Evolutionary conservation across 2,329 filamentous ascomycete genomes (phyloP), one percentile per base, ranked within the genome.

Genomic region (Penicillium janthinellum): DNA sequence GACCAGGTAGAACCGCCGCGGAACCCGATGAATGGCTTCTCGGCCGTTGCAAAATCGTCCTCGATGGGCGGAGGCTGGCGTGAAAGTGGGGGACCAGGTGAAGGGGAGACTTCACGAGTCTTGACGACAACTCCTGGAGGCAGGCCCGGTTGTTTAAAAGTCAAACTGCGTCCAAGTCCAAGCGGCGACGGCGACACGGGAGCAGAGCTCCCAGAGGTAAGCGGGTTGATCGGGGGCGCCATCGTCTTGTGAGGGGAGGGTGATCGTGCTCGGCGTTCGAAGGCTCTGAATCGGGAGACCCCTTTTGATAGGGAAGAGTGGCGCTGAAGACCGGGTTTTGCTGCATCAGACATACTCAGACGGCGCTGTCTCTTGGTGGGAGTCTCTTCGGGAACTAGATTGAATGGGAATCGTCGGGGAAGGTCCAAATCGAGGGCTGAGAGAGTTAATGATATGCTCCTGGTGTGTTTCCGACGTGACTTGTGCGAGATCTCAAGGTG

Each of bases 1-100:
- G 59, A 63, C 75, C 75, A 79, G 28, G 67, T 58, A 2, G 54
- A 47, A 17, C 72, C 71, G 38, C 73, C 74, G 34, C 64, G 68
- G 75, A 76, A 11, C 61, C 57, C 44, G 14, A 66, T 54, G 15
- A 72, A 59, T 8, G 70, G 70, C 8, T 64, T 66, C 8, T 45
- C 31, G 0, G 65, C 64, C 0, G 67, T 72, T 4, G 63, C 71
- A 34, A 64, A 61, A 15, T 69, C 59, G 3, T 57, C 41, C 17
- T 17, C 1, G 59, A 44, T 34, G 60, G 37, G 35, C 11, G 12
- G 14, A 15, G 17, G 10, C 3, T 28, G 20, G 11, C 22, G n/a
- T n/a, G 48, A 41, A 51, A 34, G 20, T 6, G 57, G 49, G 22
- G 53, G 34, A 4, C 39, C 28, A 17, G 48, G 48, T 12, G 54